Conservation (phyloP, 2,329 filamentous ascomycete genomes). For the Microdochium bolleyi region DNA sequence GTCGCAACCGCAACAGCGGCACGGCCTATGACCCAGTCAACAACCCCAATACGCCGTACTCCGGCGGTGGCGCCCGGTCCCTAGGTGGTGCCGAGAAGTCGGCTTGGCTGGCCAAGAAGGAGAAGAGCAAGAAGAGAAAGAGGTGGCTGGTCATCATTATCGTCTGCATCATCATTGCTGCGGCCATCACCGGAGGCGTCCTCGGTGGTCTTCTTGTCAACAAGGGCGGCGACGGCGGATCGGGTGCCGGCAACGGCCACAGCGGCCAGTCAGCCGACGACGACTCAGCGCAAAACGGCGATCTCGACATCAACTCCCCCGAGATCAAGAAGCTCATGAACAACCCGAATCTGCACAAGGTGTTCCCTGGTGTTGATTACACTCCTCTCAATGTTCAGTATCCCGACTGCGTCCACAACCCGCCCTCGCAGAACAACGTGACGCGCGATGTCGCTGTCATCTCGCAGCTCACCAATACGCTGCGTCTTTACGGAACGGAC, state of each 20-base stretch:
- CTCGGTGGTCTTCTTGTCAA: constrained; percentile 32
- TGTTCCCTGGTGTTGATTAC: constrained; percentile 94
- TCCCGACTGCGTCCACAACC: constrained; percentile 68
- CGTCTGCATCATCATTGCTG: constrained; percentile 58
- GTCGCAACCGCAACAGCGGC: constrained; percentile 24
- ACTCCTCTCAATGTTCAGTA: constrained; percentile 89
- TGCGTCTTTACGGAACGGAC: constrained; percentile 89
- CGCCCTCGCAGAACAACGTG: constrained; percentile 87
- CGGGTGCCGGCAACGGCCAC: constrained; percentile 13
- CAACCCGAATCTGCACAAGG: constrained; percentile 77
- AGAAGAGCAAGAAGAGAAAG: constrained; percentile 54
- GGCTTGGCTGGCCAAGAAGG: constrained; percentile 54
- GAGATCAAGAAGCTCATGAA: constrained; percentile 79
- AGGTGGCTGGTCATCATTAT: constrained; percentile 60
- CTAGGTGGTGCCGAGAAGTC: constrained; percentile 50
- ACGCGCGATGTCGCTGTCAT: constrained; percentile 87
- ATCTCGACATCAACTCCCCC: constrained; percentile 63
- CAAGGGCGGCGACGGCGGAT: constrained; percentile 32
- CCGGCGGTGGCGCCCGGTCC: constrained; percentile 22
- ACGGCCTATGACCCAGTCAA: constrained; percentile 51
- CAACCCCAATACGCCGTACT: constrained; percentile 16
- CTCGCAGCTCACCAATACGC: constrained; percentile 78
- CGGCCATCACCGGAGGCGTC: constrained; percentile 67
- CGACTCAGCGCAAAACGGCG: constrained; percentile 57
- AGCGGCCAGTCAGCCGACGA: constrained; percentile 42